Evolutionary conservation across 75 land plant genomes (phyloP), one percentile per base, ranked within the genome.

Genomic region (Larix kaempferi): DNA sequence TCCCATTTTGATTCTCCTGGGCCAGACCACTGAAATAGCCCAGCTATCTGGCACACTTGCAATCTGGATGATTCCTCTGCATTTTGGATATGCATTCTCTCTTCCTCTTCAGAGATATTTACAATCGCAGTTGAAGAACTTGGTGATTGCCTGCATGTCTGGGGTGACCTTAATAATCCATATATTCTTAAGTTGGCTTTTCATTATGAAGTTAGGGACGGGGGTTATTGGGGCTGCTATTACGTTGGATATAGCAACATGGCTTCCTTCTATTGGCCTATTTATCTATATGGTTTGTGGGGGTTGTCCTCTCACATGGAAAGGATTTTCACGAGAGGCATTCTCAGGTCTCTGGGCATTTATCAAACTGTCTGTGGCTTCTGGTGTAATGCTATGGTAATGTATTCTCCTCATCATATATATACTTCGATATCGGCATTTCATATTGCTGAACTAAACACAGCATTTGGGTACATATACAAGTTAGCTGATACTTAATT

Each of bases 361-460:
- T 78, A 52, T 92, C 56, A 92, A 85, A 78, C 85, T 94, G 57
- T 92, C 97, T 3, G 67, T 89, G 35, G 93, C 97, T 23, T 92
- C 97, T 23, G 90, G 89, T 2, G 76, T 93, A 39, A 94, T 94
- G 98, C 66, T 94, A 16, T 85, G 78, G 91, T 89, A 64, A 26
- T 56, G 49, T 49, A 41, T 7, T 26, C 56, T 85, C 12, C 3
- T 3, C 49, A 27, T 25, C 58, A 56, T 71, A 72, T 59, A 71
- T 69, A 23, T 15, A 26, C 27, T 78, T 73, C 14, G 52, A 57
- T 16, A 6, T 74, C 4, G 23, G 37, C 23, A 72, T 37, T 44
- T 44, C 14, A 14, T 49, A 14, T 25, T 15, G 39, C 4, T 33
- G 71, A 29, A 29, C n/a, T 22, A 63, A 57, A 57, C 17, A 19